These are phyloP conservation scores for Apiotrichum laibachii DNA, from an alignment of 1,284 basidiomycete genomes.

Conservation along the genomic window DNA sequence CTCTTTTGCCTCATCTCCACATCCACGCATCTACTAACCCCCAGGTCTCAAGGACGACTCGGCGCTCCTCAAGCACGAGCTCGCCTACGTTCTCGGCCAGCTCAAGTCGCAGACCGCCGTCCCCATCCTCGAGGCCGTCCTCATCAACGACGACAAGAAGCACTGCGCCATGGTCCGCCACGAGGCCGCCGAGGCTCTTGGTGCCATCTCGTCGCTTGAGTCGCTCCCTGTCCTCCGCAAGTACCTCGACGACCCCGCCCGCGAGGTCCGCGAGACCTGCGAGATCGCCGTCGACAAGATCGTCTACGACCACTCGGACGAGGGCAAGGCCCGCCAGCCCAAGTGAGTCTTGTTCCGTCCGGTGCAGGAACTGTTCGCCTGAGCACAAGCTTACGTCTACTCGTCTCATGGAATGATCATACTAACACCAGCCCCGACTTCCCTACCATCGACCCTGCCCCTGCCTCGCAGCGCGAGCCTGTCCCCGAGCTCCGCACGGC, in stretches of 20 bases:
- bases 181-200: slow-evolving; percentile 98
- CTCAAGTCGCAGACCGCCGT: slow-evolving; percentile 73
- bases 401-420: too few species aligned
- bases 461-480: slow-evolving; percentile 52
- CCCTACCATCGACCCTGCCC: slow-evolving; percentile 92
- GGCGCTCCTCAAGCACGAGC: slow-evolving; percentile 91
- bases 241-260: slow-evolving; percentile 70
- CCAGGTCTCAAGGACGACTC: slow-evolving; percentile 82
- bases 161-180: slow-evolving; percentile 88
- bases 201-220: slow-evolving; percentile 73
- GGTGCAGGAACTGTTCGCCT: too few species aligned
- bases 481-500: slow-evolving; percentile 59
- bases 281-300: slow-evolving; percentile 96
- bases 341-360: slow-evolving; percentile 40
- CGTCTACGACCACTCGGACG: slow-evolving; percentile 73
- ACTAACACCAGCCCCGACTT: slow-evolving; percentile 60
- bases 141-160: slow-evolving; percentile 60
- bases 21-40: neutral
- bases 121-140: slow-evolving; percentile 71
- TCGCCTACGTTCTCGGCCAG: slow-evolving; percentile 96
- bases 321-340: slow-evolving; percentile 44
- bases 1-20: neutral
- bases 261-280: slow-evolving; percentile 91
- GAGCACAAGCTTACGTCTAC: too few species aligned
- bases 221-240: slow-evolving; percentile 71